These are phyloP conservation scores for Mrakiaceae sp. DNA, from an alignment of 1,284 basidiomycete genomes.

Conservation along the genomic window DNA sequence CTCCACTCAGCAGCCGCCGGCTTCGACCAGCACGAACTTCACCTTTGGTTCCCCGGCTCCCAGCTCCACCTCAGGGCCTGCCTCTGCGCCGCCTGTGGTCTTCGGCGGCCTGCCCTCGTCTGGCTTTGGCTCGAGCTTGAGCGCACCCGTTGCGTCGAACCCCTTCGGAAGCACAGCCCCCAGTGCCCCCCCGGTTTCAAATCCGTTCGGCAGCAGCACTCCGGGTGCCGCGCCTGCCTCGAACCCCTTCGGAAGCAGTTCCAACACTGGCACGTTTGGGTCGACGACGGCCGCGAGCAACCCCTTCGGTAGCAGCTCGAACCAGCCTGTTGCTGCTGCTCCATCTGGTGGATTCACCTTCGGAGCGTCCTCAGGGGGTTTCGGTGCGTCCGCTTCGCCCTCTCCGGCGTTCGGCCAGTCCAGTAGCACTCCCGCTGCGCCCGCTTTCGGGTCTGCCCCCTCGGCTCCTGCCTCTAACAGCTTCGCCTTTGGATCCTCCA, in stretches of 20 bases:
- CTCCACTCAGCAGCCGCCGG: too few relatives aligned
- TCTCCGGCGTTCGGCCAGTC: neutral
- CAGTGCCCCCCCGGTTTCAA: too few relatives aligned
- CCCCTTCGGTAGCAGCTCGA: conserved; percentile 1
- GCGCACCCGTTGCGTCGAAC: too few relatives aligned
- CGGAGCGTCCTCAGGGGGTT: conserved; percentile 14
- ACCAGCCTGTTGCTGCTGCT: neutral
- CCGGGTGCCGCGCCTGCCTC: neutral
- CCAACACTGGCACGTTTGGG: conserved; percentile 11
- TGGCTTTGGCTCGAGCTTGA: too few relatives aligned
- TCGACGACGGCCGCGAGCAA: neutral
- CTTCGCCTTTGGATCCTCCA: conserved; percentile 1
- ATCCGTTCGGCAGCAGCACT: too few relatives aligned
- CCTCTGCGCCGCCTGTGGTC: too few relatives aligned
- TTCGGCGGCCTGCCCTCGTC: too few relatives aligned
- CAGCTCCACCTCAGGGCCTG: too few relatives aligned
- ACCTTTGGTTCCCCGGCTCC: too few relatives aligned
- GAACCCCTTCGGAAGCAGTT: conserved; percentile 10
- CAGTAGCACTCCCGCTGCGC: neutral
- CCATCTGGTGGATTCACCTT: conserved; percentile 9
- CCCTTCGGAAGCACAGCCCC: too few relatives aligned
- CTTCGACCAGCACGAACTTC: too few relatives aligned
- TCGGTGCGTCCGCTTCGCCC: conserved; percentile 13
- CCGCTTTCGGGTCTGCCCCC: neutral
- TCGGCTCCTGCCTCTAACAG: neutral